A percentile compares a stretch with the other conserved stretches of the same genome.
Conservation (phyloP, 2,329 filamentous ascomycete genomes). For the Cladophialophora exuberans region DNA sequence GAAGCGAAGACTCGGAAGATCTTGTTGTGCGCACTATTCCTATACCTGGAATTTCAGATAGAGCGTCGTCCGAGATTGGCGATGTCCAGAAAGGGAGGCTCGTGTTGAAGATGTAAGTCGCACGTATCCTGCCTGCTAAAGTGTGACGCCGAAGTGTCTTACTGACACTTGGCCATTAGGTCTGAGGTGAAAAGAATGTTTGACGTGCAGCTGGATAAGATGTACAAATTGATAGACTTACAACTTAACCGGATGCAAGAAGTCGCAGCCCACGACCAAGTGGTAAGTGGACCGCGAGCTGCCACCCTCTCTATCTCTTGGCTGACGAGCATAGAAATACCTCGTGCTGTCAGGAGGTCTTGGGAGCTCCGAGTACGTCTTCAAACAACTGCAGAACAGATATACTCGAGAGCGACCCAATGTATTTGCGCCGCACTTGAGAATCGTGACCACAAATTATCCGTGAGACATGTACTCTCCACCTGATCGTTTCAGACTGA, state of each 20-base stretch:
- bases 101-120: neutral
- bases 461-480: conserved; percentile 23
- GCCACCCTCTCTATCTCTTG: neutral
- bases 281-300: conserved; percentile 31
- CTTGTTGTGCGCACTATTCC: conserved; percentile 2
- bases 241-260: conserved; percentile 34
- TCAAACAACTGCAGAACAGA: conserved; percentile 33
- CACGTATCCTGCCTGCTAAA: neutral
- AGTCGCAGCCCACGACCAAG: conserved; percentile 33
- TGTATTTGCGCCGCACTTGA: conserved; percentile 33
- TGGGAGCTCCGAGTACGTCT: conserved; percentile 40
- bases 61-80: neutral
- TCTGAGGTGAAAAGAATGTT: conserved; percentile 33
- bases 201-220: conserved; percentile 35
- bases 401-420: conserved; percentile 29
- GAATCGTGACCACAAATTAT: conserved; percentile 39
- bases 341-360: conserved; percentile 41
- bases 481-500: neutral
- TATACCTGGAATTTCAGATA: neutral
- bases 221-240: conserved; percentile 37
- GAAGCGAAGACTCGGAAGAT: conserved; percentile 1
- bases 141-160: neutral
- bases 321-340: conserved; percentile 29
- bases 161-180: conserved; percentile 18
- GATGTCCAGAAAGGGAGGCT: conserved; percentile 2